These are phyloP conservation scores for Lactarius evosmus DNA, from an alignment of 768 basidiomycete genomes.

Conservation along the genomic window DNA sequence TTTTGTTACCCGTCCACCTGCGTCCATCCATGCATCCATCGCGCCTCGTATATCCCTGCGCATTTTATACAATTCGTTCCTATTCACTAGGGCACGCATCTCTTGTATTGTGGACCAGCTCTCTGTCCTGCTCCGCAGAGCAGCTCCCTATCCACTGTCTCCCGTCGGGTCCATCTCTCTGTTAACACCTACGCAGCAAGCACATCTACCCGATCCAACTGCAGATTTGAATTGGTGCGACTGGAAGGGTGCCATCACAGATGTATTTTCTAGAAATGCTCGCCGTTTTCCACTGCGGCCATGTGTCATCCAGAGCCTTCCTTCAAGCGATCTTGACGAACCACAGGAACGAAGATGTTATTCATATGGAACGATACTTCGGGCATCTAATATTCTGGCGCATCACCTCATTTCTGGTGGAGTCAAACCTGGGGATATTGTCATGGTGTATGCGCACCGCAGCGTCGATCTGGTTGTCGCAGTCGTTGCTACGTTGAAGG, in stretches of 20 bases:
- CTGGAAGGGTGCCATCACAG: slow-evolving; percentile 95
- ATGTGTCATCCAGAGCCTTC: slow-evolving; percentile 82
- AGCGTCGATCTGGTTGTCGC: slow-evolving; percentile 96
- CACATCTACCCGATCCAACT: slow-evolving; percentile 74
- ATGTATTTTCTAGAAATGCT: slow-evolving; percentile 90
- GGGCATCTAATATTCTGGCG: slow-evolving; percentile 84
- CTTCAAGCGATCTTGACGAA: slow-evolving; percentile 38
- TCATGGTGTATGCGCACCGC: slow-evolving; percentile 96
- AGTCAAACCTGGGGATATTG: slow-evolving; percentile 88
- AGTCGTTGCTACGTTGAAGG: slow-evolving; percentile 94
- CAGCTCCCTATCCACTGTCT: slow-evolving; percentile 61
- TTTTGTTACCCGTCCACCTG: slow-evolving; percentile 73
- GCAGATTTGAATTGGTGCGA: slow-evolving; percentile 95
- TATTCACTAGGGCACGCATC: slow-evolving; percentile 81
- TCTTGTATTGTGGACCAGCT: slow-evolving; percentile 82
- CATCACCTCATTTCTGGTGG: slow-evolving; percentile 87
- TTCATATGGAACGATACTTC: slow-evolving; percentile 78
- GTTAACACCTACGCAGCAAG: slow-evolving; percentile 66
- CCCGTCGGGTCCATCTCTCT: slow-evolving; percentile 79
- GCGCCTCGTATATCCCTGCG: slow-evolving; percentile 75
- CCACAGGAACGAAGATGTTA: slow-evolving; percentile 57
- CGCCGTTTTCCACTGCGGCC: slow-evolving; percentile 70
- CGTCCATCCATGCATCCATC: slow-evolving; percentile 64
- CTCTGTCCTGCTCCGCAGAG: slow-evolving; percentile 68
- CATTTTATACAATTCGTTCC: slow-evolving; percentile 89